A percentile compares a stretch with the other conserved stretches of the same genome.
Conservation (phyloP, 176 grass and related monocot species). For the Bromus sterilis region DNA sequence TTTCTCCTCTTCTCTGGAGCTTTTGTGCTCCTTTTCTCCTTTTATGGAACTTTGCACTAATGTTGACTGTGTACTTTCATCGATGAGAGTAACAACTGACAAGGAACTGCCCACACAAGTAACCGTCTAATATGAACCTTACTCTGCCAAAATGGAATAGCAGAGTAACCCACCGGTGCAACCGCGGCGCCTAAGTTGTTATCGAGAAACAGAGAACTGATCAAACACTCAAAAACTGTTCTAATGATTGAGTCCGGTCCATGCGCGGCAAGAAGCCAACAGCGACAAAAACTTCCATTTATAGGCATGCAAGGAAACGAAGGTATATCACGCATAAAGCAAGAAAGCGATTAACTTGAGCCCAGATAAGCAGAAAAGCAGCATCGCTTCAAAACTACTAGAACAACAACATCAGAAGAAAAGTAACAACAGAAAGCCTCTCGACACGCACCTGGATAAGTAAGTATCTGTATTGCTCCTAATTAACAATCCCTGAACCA, state of each 20-base stretch:
- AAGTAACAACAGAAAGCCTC: neutral
- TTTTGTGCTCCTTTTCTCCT: neutral
- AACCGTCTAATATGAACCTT: neutral
- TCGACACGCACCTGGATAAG: neutral
- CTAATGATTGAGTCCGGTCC: neutral
- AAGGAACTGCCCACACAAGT: neutral
- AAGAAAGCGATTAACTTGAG: constrained; percentile 18
- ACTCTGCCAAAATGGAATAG: neutral
- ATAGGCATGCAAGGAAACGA: constrained; percentile 1
- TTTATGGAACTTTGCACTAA: neutral
- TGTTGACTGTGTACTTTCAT: neutral
- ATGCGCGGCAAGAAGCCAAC: neutral
- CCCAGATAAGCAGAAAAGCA: neutral
- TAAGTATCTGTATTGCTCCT: too few species aligned
- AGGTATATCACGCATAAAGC: neutral
- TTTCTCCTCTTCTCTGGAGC: neutral
- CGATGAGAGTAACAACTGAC: neutral
- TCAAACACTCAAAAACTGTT: constrained; percentile 1
- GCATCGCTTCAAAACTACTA: neutral
- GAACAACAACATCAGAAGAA: neutral
- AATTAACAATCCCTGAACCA: neutral
- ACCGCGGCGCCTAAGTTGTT: neutral
- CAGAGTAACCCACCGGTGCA: neutral
- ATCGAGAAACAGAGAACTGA: neutral
- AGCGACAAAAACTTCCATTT: neutral